A percentile compares a stretch with the other conserved stretches of the same genome.
Evolutionary conservation across 2,329 filamentous ascomycete genomes (phyloP).

Genomic region (Colletotrichum australisinense): DNA sequence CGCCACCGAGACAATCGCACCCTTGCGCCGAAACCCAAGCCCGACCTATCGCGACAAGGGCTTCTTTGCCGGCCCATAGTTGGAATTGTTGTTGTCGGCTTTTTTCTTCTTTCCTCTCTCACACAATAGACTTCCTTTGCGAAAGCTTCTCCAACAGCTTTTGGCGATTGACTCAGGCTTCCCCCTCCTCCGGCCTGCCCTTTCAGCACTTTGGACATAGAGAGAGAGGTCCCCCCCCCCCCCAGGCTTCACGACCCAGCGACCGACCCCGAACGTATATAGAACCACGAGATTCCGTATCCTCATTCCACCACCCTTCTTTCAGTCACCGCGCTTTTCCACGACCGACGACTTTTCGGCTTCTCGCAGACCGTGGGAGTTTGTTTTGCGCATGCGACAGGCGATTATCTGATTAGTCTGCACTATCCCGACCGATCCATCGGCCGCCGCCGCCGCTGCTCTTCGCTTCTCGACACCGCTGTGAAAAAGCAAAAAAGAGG

Average conservation of each 20-base stretch:
- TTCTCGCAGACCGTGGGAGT: neutral
- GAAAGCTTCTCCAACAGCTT: slow-evolving; percentile 12
- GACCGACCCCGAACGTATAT: slow-evolving; percentile 13
- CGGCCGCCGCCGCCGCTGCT: neutral
- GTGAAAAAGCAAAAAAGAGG: neutral
- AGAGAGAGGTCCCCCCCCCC: neutral
- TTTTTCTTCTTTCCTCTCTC: neutral
- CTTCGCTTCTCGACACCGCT: slow-evolving; percentile 2
- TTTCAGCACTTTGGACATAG: slow-evolving; percentile 28
- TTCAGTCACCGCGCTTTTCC: slow-evolving; percentile 17
- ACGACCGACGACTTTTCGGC: slow-evolving; percentile 1
- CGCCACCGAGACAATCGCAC: slow-evolving; percentile 28
- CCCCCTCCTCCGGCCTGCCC: slow-evolving; percentile 5
- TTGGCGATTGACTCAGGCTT: slow-evolving; percentile 31
- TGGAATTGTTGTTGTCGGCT: slow-evolving; percentile 15
- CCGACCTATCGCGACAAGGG: slow-evolving; percentile 32
- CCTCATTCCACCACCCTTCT: neutral
- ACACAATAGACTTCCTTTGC: slow-evolving; percentile 32
- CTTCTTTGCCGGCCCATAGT: slow-evolving; percentile 27
- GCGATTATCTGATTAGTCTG: neutral
- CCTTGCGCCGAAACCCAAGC: slow-evolving; percentile 32
- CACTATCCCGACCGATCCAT: slow-evolving; percentile 14
- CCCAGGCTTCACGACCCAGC: neutral
- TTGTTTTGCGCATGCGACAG: slow-evolving; percentile 11
- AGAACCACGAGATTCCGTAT: slow-evolving; percentile 3